A percentile compares a stretch with the other conserved stretches of the same genome.
Conservation (phyloP, 139 green algal species). For the Auxenochlorella pyrenoidosa region DNA sequence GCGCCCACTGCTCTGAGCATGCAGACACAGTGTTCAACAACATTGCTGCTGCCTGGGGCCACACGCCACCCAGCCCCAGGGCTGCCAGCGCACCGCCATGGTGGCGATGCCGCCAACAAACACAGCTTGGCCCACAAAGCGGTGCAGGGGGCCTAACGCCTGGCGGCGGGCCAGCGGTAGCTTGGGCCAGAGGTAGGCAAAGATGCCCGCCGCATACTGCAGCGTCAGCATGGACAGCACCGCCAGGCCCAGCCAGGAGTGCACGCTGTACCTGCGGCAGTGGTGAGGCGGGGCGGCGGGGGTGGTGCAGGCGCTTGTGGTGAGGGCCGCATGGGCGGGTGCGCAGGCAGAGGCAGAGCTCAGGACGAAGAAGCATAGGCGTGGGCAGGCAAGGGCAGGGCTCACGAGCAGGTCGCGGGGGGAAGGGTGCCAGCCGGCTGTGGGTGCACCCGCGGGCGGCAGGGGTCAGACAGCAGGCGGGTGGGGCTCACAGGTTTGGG, state of each 20-base stretch:
- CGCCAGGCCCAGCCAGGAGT: slow-evolving; percentile 53
- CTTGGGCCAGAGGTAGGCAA: slow-evolving; percentile 52
- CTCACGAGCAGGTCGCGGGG: too few relatives aligned
- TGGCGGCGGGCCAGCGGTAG: slow-evolving; percentile 4
- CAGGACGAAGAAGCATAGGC: too few relatives aligned
- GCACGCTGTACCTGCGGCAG: slow-evolving; percentile 49
- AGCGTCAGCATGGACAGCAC: slow-evolving; percentile 37
- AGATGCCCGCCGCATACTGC: slow-evolving; percentile 45
- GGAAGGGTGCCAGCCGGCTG: too few relatives aligned
- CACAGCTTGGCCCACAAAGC: slow-evolving; percentile 45
- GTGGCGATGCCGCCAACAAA: slow-evolving; percentile 49
- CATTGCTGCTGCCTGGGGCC: too few relatives aligned
- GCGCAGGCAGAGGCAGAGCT: too few relatives aligned
- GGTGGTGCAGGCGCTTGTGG: too few relatives aligned
- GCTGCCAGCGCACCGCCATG: slow-evolving; percentile 35
- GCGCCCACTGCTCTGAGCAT: too few relatives aligned
- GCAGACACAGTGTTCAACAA: too few relatives aligned
- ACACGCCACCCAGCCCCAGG: not conserved
- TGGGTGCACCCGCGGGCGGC: too few relatives aligned
- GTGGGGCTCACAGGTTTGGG: slow-evolving; percentile 65
- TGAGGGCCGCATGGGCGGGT: too few relatives aligned
- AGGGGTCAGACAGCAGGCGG: not conserved
- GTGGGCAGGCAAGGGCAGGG: too few relatives aligned
- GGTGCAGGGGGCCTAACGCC: slow-evolving; percentile 48
- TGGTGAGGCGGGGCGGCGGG: too few relatives aligned